A percentile compares a stretch with the other conserved stretches of the same genome.
Evolutionary conservation across 202 grass and related monocot genomes (phyloP).

Genomic region (Bolboschoenoplectus hybrid): DNA sequence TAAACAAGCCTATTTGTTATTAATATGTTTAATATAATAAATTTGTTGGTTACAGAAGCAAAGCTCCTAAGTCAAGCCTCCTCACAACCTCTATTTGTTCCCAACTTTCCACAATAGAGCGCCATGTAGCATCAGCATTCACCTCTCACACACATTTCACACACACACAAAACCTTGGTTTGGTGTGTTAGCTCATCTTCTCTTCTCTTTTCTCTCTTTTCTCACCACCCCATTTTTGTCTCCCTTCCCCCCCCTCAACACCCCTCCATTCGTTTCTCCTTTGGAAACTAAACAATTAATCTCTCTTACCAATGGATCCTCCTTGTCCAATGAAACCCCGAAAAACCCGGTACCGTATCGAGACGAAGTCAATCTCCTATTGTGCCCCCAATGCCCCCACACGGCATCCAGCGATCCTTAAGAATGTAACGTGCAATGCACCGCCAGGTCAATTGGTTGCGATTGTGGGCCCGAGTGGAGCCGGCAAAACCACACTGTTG

Average conservation of each 20-base stretch:
- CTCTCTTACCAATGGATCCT: background rate
- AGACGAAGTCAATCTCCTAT: constrained; percentile 70
- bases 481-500: constrained; percentile 82
- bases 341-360: constrained; percentile 59
- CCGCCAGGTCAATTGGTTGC: constrained; percentile 69
- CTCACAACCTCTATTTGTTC: constrained; percentile 32
- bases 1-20: background rate
- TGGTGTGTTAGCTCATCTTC: constrained; percentile 49
- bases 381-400: constrained; percentile 40
- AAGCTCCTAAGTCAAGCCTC: constrained; percentile 35
- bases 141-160: background rate
- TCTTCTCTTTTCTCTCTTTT: constrained; percentile 24
- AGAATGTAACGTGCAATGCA: constrained; percentile 72
- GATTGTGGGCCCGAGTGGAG: constrained; percentile 84
- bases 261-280: constrained; percentile 29
- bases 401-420: constrained; percentile 45
- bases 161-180: constrained; percentile 27
- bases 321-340: constrained; percentile 39
- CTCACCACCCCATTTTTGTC: constrained; percentile 26
- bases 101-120: constrained; percentile 12
- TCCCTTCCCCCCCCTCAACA: background rate
- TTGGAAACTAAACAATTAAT: constrained; percentile 40
- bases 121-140: constrained; percentile 31
- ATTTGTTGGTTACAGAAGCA: constrained; percentile 37
- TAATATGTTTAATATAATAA: constrained; percentile 3